Conservation (phyloP, 805 yeast species). For the Maudiozyma pseudohumilis region DNA sequence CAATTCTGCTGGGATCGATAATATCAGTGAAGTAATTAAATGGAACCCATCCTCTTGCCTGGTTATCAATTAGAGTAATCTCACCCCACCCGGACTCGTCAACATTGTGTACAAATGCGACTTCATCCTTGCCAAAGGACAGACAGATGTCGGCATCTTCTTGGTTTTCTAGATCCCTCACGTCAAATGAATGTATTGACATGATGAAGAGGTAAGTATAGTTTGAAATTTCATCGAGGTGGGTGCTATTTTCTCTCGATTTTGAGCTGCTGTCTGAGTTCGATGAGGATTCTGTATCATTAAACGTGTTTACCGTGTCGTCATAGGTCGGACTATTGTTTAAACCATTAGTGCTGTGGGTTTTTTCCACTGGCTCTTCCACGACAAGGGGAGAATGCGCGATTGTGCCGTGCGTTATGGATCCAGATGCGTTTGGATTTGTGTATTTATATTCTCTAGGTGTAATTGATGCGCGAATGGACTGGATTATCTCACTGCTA, state of each 20-base stretch:
- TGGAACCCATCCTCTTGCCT: constrained; percentile 77
- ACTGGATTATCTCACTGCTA: constrained; percentile 10
- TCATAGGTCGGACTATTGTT: constrained; percentile 2
- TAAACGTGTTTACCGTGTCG: constrained; percentile 2
- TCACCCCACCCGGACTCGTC: constrained; percentile 87
- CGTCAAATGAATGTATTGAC: constrained; percentile 51
- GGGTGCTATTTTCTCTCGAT: background rate
- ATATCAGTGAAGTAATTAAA: constrained; percentile 59
- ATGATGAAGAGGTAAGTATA: constrained; percentile 38
- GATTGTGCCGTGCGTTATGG: background rate
- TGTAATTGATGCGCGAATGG: constrained; percentile 16
- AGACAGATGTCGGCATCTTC: constrained; percentile 66
- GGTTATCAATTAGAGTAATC: constrained; percentile 55
- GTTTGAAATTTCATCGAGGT: constrained; percentile 4
- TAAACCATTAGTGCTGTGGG: background rate
- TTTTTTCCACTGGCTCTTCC: background rate
- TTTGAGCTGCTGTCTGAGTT: background rate
- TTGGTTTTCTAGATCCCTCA: constrained; percentile 47
- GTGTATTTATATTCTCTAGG: too few species aligned
- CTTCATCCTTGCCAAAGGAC: constrained; percentile 57
- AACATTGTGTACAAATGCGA: constrained; percentile 68
- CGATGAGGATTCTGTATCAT: background rate
- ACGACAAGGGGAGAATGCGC: too few species aligned
- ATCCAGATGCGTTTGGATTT: too few species aligned
- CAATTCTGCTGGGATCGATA: constrained; percentile 22